Conservation (phyloP, 805 yeast species). For the Cyberlindnera meyerae region DNA sequence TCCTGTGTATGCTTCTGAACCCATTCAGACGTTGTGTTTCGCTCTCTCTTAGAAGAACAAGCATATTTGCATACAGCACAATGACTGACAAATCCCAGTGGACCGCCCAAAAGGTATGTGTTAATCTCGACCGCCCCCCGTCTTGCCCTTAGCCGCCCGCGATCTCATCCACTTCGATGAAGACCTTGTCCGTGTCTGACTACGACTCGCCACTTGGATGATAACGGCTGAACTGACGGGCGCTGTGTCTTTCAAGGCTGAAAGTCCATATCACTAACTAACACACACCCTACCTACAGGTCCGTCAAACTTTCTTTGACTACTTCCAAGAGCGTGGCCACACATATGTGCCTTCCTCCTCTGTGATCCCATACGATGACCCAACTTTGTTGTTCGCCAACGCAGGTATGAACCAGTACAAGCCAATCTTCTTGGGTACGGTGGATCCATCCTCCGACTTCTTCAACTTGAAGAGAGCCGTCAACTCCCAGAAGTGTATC, state of each 20-base stretch:
- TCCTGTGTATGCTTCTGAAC: conserved; percentile 14
- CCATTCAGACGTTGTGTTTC: conserved; percentile 12
- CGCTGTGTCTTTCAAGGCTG: too few species aligned
- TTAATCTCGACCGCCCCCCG: too few species aligned
- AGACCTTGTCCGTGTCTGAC: too few species aligned
- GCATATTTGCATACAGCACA: conserved; percentile 12
- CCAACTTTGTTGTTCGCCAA: conserved; percentile 95
- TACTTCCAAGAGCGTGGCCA: conserved; percentile 69
- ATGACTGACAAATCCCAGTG: conserved; percentile 26
- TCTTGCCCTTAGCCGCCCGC: not conserved
- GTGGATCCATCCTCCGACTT: conserved; percentile 93
- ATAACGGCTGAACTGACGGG: too few species aligned
- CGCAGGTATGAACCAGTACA: conserved; percentile 99
- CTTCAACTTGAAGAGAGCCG: conserved; percentile 79
- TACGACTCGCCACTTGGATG: too few species aligned
- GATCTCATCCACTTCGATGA: too few species aligned
- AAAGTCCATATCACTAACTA: not conserved
- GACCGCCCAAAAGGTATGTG: conserved; percentile 27
- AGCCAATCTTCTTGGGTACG: conserved; percentile 95
- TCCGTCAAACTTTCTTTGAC: conserved; percentile 81
- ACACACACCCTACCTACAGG: conserved; percentile 30
- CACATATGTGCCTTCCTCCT: conserved; percentile 84
- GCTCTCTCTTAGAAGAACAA: conserved; percentile 9
- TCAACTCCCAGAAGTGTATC: conserved; percentile 95
- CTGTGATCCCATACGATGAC: conserved; percentile 96